phyloP scores from a whole-genome alignment of 2,329 filamentous ascomycete species.

The Beauveria medogensis region DNA sequence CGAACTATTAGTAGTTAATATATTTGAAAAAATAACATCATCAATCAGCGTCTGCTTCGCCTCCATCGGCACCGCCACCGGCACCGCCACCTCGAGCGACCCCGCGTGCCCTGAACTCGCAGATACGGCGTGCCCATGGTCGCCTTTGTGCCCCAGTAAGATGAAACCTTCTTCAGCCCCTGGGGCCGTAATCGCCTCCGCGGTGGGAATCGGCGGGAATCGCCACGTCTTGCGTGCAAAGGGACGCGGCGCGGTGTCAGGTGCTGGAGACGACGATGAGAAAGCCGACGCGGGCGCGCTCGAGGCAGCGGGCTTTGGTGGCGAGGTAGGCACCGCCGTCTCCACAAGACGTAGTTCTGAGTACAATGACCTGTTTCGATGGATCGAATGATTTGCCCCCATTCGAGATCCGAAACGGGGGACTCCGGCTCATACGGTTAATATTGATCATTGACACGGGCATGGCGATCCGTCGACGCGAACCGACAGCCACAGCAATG shows the following conservation, averaged over 20 bases:
- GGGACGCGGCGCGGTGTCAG: slow-evolving; percentile 16
- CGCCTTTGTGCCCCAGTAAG: slow-evolving; percentile 12
- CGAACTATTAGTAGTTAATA: slow-evolving; percentile 9
- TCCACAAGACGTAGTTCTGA: too few relatives aligned
- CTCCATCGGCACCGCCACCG: slow-evolving; percentile 14
- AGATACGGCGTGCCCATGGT: slow-evolving; percentile 14
- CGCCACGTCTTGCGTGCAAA: slow-evolving; percentile 16
- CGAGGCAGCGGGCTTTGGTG: slow-evolving; percentile 12
- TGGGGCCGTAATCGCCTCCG: background rate
- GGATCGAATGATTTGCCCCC: too few relatives aligned
- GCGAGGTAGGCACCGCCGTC: background rate
- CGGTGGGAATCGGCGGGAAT: slow-evolving; percentile 12
- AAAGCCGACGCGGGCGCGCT: slow-evolving; percentile 14
- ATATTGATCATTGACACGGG: background rate
- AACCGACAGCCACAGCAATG: background rate
- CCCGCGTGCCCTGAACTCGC: slow-evolving; percentile 6
- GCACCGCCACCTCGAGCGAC: slow-evolving; percentile 10
- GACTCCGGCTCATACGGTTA: background rate
- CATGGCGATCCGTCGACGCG: background rate
- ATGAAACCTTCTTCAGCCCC: slow-evolving; percentile 7
- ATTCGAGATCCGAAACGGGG: background rate
- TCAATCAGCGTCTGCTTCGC: slow-evolving; percentile 11
- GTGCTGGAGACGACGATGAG: slow-evolving; percentile 14
- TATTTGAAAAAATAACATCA: slow-evolving; percentile 11
- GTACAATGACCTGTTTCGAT: too few relatives aligned